A percentile compares a stretch with the other conserved stretches of the same genome.
Evolutionary conservation across 805 yeast genomes (phyloP).

Genomic region (Candida endomychidarum): DNA sequence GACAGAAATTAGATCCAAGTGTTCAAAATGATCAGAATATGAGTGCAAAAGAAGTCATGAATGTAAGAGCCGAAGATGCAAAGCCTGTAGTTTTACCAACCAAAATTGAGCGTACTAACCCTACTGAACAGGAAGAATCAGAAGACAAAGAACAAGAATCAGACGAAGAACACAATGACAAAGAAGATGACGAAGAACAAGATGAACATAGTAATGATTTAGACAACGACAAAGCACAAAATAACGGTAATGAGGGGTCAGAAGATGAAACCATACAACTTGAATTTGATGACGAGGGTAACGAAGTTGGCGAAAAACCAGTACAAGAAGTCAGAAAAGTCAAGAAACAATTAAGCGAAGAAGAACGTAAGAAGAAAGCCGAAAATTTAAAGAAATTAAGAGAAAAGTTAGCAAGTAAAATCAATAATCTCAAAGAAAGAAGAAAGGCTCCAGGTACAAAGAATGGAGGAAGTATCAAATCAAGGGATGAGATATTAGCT

Average conservation of each 20-base stretch:
- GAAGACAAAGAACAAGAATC: constrained; percentile 15
- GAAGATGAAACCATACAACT: constrained; percentile 27
- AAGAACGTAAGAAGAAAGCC: constrained; percentile 49
- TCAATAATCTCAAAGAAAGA: constrained; percentile 65
- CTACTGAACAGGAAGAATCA: constrained; percentile 13
- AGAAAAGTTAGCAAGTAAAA: constrained; percentile 75
- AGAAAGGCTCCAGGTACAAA: constrained; percentile 92
- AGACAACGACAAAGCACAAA: constrained; percentile 13
- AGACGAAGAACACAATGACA: constrained; percentile 18
- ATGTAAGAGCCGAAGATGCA: constrained; percentile 55
- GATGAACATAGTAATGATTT: constrained; percentile 11
- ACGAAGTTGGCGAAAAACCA: constrained; percentile 18
- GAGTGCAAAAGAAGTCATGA: constrained; percentile 61
- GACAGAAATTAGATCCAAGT: constrained; percentile 75
- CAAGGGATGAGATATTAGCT: constrained; percentile 75
- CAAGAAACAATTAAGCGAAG: constrained; percentile 37
- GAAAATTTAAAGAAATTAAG: constrained; percentile 66
- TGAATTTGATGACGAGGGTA: constrained; percentile 66
- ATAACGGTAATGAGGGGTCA: constrained; percentile 18
- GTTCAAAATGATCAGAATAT: constrained; percentile 41
- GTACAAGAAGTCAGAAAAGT: constrained; percentile 12
- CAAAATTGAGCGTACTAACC: constrained; percentile 12
- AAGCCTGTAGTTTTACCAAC: constrained; percentile 44
- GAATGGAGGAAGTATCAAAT: constrained; percentile 75
- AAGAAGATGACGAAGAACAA: constrained; percentile 4